Conservation (phyloP, 768 basidiomycete genomes). For the Heimioporus sp. region DNA sequence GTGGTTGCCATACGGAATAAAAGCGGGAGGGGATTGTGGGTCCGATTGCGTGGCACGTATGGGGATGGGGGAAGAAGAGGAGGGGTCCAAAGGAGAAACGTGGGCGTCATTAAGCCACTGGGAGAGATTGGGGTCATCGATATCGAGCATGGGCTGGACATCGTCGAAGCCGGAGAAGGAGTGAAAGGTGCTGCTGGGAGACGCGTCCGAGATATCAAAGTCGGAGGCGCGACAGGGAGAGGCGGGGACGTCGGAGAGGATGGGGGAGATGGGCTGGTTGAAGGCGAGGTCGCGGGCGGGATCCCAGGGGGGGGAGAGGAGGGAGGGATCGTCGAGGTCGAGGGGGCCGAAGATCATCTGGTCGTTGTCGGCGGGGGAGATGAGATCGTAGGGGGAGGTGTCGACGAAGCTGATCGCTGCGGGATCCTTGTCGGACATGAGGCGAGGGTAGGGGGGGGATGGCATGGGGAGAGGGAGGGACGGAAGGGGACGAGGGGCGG, state of each 20-base stretch:
- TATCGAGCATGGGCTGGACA: slow-evolving; percentile 37
- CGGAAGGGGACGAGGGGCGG: slow-evolving; percentile 19
- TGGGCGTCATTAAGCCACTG: slow-evolving; percentile 69
- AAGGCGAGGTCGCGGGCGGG: slow-evolving; percentile 32
- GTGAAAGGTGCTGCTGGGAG: slow-evolving; percentile 35
- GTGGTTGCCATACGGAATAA: slow-evolving; percentile 47
- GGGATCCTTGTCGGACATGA: slow-evolving; percentile 21
- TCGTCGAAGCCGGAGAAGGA: slow-evolving; percentile 32
- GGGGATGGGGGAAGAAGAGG: slow-evolving; percentile 60
- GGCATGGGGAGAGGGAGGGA: slow-evolving; percentile 14
- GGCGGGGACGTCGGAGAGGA: slow-evolving; percentile 37
- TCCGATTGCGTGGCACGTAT: slow-evolving; percentile 49
- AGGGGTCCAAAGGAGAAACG: slow-evolving; percentile 28
- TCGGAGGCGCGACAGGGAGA: slow-evolving; percentile 41
- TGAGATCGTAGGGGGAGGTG: slow-evolving; percentile 31
- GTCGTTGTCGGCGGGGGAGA: slow-evolving; percentile 28
- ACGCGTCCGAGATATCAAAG: slow-evolving; percentile 41
- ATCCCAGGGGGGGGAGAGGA: slow-evolving; percentile 31
- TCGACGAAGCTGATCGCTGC: slow-evolving; percentile 36
- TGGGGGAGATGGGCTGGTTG: slow-evolving; percentile 41
- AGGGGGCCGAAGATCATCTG: slow-evolving; percentile 36
- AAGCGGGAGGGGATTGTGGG: slow-evolving; percentile 43
- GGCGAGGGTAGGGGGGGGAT: no score
- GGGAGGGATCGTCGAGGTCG: slow-evolving; percentile 30
- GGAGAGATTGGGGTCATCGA: slow-evolving; percentile 41